phyloP scores from a whole-genome alignment of 2,329 filamentous ascomycete genomes.

The Teratosphaeria nubilosa region DNA sequence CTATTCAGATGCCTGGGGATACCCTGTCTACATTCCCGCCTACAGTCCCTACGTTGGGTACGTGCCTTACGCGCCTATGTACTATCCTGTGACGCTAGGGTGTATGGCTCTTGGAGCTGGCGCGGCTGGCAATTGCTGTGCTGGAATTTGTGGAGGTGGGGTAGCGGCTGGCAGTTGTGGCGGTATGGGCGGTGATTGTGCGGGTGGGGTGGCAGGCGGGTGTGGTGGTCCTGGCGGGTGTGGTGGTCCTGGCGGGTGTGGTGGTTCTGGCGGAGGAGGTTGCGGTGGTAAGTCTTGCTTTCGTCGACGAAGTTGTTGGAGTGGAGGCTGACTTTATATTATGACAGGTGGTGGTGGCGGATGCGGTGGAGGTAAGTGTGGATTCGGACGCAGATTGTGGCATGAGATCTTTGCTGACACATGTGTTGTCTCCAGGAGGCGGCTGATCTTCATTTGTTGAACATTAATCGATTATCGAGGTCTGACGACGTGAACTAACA shows the following conservation, averaged over 20 bases:
- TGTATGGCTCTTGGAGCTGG: conserved; percentile 34
- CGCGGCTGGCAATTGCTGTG: conserved; percentile 37
- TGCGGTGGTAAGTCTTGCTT: neutral
- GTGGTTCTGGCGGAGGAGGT: neutral
- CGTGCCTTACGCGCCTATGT: conserved; percentile 25
- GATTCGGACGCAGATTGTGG: neutral
- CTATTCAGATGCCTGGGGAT: conserved; percentile 35
- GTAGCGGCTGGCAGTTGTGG: conserved; percentile 31
- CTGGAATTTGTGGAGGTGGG: conserved; percentile 32
- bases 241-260: conserved; percentile 4
- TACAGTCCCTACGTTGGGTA: conserved; percentile 40
- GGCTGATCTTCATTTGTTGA: neutral
- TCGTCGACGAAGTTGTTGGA: neutral
- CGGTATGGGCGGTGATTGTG: conserved; percentile 33
- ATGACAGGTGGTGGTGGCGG: neutral
- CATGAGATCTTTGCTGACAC: neutral
- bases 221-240: conserved; percentile 4
- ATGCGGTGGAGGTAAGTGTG: neutral
- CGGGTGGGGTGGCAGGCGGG: conserved; percentile 31
- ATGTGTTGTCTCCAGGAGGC: neutral
- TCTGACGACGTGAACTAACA: neutral
- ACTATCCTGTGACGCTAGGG: conserved; percentile 36
- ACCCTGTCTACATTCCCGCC: conserved; percentile 34
- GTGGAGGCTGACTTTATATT: neutral
- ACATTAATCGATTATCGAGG: neutral